phyloP scores from a whole-genome alignment of 2,329 filamentous ascomycete species.

The Penicillium palitans region DNA sequence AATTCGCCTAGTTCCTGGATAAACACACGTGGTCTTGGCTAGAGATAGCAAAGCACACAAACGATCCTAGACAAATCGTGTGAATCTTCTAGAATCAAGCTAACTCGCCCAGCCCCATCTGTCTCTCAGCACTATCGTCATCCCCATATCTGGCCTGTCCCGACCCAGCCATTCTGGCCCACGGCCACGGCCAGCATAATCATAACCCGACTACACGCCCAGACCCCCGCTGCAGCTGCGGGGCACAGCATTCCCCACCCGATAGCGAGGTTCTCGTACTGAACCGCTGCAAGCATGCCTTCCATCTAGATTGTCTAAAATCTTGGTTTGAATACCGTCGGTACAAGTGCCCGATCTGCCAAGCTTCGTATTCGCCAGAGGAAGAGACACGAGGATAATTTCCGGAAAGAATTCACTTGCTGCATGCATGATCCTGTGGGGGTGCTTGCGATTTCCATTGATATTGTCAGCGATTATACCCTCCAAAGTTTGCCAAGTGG shows the following conservation, averaged over 20 bases:
- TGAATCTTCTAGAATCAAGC: slow-evolving; percentile 10
- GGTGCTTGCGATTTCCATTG: background rate
- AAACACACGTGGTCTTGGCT: background rate
- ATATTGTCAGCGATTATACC: background rate
- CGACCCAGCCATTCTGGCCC: slow-evolving; percentile 21
- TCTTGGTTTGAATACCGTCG: slow-evolving; percentile 34
- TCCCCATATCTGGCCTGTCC: slow-evolving; percentile 22
- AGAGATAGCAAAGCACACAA: background rate
- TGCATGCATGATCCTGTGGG: background rate
- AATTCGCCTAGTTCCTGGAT: slow-evolving; percentile 2
- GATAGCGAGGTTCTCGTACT: slow-evolving; percentile 25
- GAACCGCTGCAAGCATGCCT: slow-evolving; percentile 33
- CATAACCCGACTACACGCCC: slow-evolving; percentile 2
- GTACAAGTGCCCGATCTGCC: slow-evolving; percentile 35
- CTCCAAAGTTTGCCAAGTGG: background rate
- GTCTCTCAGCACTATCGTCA: slow-evolving; percentile 29
- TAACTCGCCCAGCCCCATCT: slow-evolving; percentile 30
- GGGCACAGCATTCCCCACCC: background rate
- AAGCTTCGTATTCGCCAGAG: slow-evolving; percentile 27
- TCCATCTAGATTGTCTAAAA: slow-evolving; percentile 31
- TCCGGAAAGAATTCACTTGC: background rate
- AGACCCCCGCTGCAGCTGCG: slow-evolving; percentile 2
- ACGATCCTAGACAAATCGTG: background rate
- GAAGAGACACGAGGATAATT: slow-evolving; percentile 12
- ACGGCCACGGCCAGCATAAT: slow-evolving; percentile 8